Evolutionary conservation across 495 filamentous ascomycete genomes (phyloP), one percentile per base, ranked within the genome.

Genomic region (Podospora australis): DNA sequence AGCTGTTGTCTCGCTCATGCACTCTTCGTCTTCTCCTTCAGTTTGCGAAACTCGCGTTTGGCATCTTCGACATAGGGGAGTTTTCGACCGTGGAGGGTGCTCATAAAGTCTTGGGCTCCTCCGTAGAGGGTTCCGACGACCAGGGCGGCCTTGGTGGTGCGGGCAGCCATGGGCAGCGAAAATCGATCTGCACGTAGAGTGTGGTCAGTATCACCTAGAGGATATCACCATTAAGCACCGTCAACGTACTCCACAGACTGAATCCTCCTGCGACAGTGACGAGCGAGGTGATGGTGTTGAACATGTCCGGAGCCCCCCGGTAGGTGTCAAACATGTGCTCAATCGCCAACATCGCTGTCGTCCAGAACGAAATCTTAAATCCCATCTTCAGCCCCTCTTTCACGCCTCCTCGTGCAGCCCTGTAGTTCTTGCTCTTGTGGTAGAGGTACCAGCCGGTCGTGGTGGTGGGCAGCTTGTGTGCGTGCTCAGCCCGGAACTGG

Each of bases 361-460:
- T 72, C 85, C 88, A 79, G 41, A 80, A 68, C 13, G 73, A 76
- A 11, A 95, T 62, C 57, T 77, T 84, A n/a, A 66, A 59, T 4
- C 86, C 91, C 78, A 89, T 83, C 56, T 78, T 83, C 32, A 86
- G 44, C 0, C 88, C 94, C 60, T 90, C 87, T 53, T 77, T 78
- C 10, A 90, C 65, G 0, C 83, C 92, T 2, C 86, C 87, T 9
- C 82, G 74, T 40, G 83, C 77, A 5, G 82, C 68, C 48, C 86
- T 78, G 69, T 97, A 96, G 63, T 96, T 96, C 69, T 97, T 97
- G 57, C 80, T 87, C 67, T 96, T 96, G 68, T 97, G 94, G 63
- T 98, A 98, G 22, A 96, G 79, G 62, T 88, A 98, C 92, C 92
- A 98, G 23, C 88, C 92, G 6, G 78, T 78, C 19, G 83, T 79